Base-by-base conservation (phyloP, 805 yeast species). In the Priceomyces fermenticarens region DNA sequence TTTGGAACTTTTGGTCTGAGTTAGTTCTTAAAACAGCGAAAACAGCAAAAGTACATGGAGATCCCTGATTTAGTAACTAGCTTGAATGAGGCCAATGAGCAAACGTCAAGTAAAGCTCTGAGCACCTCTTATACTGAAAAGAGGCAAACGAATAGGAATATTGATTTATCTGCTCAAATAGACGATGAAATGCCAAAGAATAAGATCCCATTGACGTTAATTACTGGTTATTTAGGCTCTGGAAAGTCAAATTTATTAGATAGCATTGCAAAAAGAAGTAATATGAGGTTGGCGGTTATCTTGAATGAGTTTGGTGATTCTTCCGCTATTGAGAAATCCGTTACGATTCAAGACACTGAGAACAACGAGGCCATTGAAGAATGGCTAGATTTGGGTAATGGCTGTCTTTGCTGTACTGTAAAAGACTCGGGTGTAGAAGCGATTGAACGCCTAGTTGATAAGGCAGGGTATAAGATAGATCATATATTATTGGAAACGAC, bases 301-400 rank as follows among this genome's bases (percentile, higher is more conserved):
- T 66, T 93, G 54, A 91, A 91, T 63, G 97, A 90, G 61, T 88
- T 88, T 70, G 96, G 96, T 10, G 95, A 88, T 60, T 82, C 97
- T 0, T 76, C 88, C 13, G 95, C 83, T 36, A 89, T 93, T 46
- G 99, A 93, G 59, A 85, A 86, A 57, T 77, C 95, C 1, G 73
- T 93, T 42, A 85, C 95, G 0, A 81, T 91, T 8, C 67, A 73
- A 41, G 77, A 74, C 26, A 72, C 75, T 7, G 70, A 69, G 7
- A 65, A 72, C 3, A 55, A 57, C 28, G 60, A 59, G 15, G 67
- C 80, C 2, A 83, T 86, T 38, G 87, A 89, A 53, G 97, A 93
- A 55, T 93, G 99, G 99, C 71, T 93, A 2, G 99, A 93, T 58
- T 68, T 93, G 27, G 98, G 97, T 1, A 93, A 93, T 57, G 99